Evolutionary conservation across 306 rosid species (phyloP).

Genomic region (Psophocarpus tetragonolobus): DNA sequence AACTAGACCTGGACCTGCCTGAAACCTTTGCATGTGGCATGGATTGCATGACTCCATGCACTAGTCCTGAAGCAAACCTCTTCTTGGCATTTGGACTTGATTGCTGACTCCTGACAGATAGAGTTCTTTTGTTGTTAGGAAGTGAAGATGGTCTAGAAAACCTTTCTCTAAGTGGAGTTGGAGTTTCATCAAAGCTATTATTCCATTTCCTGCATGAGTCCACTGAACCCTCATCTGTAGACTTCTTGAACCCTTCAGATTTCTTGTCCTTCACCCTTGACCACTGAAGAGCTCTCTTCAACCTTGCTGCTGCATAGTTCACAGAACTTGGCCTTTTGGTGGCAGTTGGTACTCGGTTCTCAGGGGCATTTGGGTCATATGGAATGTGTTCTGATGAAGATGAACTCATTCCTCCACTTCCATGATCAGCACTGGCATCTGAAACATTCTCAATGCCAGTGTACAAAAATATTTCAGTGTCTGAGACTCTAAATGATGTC

Average conservation of each 20-base stretch:
- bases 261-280: constrained; percentile 59
- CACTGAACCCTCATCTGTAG: constrained; percentile 45
- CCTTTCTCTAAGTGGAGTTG: constrained; percentile 75
- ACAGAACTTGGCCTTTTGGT: constrained; percentile 67
- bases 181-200: constrained; percentile 56
- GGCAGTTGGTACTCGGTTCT: constrained; percentile 36
- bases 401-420: constrained; percentile 48
- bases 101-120: constrained; percentile 79
- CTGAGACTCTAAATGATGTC: constrained; percentile 75
- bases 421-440: constrained; percentile 51
- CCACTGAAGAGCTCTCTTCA: constrained; percentile 78
- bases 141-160: constrained; percentile 65
- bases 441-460: constrained; percentile 73
- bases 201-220: constrained; percentile 56
- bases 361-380: constrained; percentile 31
- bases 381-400: constrained; percentile 58
- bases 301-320: constrained; percentile 60
- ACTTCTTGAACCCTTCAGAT: constrained; percentile 43
- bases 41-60: constrained; percentile 70
- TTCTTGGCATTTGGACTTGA: constrained; percentile 97
- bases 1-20: constrained; percentile 75
- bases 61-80: constrained; percentile 78
- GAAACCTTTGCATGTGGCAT: constrained; percentile 62
- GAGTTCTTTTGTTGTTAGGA: constrained; percentile 82
- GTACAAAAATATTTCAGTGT: constrained; percentile 73